Evolutionary conservation across 2,329 filamentous ascomycete genomes (phyloP).

Genomic region (Daldinia sp.): DNA sequence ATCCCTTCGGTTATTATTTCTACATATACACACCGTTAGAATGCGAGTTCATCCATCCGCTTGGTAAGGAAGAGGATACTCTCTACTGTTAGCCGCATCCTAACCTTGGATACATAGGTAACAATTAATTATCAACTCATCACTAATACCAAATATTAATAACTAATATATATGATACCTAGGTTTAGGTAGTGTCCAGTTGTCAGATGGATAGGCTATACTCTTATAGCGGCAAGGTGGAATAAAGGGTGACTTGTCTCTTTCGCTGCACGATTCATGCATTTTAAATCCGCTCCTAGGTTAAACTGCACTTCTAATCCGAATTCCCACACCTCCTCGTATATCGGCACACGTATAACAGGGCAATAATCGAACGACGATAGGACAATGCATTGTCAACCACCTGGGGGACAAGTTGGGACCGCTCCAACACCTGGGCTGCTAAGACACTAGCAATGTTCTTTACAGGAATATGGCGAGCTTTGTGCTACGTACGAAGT

Average conservation of each 20-base stretch:
- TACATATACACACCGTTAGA: neutral
- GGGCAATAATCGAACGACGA: too few relatives aligned
- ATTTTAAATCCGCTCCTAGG: slow-evolving; percentile 6
- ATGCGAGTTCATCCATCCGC: neutral
- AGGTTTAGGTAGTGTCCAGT: neutral
- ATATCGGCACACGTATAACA: slow-evolving; percentile 1
- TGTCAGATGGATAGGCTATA: slow-evolving; percentile 16
- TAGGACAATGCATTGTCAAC: slow-evolving; percentile 29
- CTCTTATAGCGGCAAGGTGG: slow-evolving; percentile 1
- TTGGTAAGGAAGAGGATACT: slow-evolving; percentile 8
- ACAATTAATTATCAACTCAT: too few relatives aligned
- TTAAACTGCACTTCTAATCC: neutral
- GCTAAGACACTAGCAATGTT: slow-evolving; percentile 23
- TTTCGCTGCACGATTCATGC: slow-evolving; percentile 5
- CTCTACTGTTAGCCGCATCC: slow-evolving; percentile 2
- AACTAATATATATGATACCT: neutral
- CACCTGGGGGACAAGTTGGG: slow-evolving; percentile 16
- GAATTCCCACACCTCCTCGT: neutral
- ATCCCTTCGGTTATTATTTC: neutral
- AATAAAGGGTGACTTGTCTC: neutral
- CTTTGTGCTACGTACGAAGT: slow-evolving; percentile 29
- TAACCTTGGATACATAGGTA: slow-evolving; percentile 20
- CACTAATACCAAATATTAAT: too few relatives aligned
- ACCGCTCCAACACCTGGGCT: slow-evolving; percentile 14
- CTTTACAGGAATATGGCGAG: slow-evolving; percentile 31